Evolutionary conservation across 2,329 filamentous ascomycete species (phyloP), one percentile per base, ranked within the genome.

Genomic region (Dichotomopilus funicola): DNA sequence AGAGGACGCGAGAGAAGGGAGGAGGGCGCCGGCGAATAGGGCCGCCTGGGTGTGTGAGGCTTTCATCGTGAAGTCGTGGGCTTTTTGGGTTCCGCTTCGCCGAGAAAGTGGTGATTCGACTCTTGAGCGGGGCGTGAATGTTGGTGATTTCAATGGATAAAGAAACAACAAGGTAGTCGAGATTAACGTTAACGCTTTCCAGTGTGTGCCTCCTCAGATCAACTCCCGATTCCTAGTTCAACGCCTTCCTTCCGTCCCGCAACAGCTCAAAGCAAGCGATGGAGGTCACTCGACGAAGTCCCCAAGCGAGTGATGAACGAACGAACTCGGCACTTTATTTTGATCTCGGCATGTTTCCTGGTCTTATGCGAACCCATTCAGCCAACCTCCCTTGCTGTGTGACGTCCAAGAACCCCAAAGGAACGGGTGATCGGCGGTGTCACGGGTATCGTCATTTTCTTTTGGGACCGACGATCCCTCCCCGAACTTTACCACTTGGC

Each of bases 381-480:
- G 12, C 11, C 11, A 13, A 3, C 7, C 5, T n/a, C 40, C 11
- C 6, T 42, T 12, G 11, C 40, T 12, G 34, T 37, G 34, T 37
- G n/a, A 31, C 35, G 8, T 19, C 19, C 38, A n/a, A 19, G 31
- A 8, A 33, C 31, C 10, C 19, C 19, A 27, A 27, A 27, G 19
- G 19, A 27, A 27, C 19, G 19, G 34, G 42, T 37, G 47, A 54
- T 54, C 47, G 40, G 27, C 53, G 35, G 53, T 50, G 40, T 37
- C 46, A 50, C 53, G 41, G 53, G 5, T 42, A 49, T 54, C 46
- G 12, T 40, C 45, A 50, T 50, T 38, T 49, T 40, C 13, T 44
- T 46, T 11, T 50, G 47, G 46, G 13, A 27, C 19, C 13, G 53
- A 27, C 35, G 35, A 46, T 50, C 40, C 19, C n/a, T 12, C 27